These are phyloP conservation scores for Trichoderma sp. DNA, from an alignment of 2,329 filamentous ascomycete species.

Conservation along the genomic window DNA sequence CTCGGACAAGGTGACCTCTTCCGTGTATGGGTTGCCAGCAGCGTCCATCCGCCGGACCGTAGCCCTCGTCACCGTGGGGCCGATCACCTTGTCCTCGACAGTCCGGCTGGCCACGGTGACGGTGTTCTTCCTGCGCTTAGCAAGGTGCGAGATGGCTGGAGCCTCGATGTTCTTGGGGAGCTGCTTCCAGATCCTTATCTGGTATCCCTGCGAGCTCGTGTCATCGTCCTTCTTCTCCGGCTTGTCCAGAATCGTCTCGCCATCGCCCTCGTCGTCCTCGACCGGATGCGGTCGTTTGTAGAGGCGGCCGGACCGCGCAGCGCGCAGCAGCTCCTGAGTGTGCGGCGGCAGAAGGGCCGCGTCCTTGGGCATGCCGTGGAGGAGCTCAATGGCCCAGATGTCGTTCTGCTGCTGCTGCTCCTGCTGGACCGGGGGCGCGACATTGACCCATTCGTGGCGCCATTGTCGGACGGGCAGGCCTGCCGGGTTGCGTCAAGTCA, in stretches of 20 bases:
- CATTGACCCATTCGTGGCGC: conserved; percentile 69
- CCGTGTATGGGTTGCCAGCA: conserved; percentile 78
- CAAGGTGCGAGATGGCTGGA: conserved; percentile 56
- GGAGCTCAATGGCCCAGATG: conserved; percentile 74
- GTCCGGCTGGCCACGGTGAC: conserved; percentile 60
- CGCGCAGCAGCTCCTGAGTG: conserved; percentile 79
- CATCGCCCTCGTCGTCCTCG: conserved; percentile 62
- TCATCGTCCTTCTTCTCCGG: conserved; percentile 67
- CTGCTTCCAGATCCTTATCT: conserved; percentile 64
- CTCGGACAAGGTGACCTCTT: conserved; percentile 79
- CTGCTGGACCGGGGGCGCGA: conserved; percentile 66
- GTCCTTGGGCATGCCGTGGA: conserved; percentile 82
- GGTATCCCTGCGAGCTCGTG: conserved; percentile 55
- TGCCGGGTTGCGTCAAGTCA: conserved; percentile 59
- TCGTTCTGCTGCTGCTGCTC: conserved; percentile 67
- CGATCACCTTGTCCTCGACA: conserved; percentile 47
- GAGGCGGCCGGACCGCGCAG: conserved; percentile 74
- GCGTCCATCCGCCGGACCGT: conserved; percentile 79
- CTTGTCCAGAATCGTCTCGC: conserved; percentile 53
- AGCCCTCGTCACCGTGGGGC: conserved; percentile 70
- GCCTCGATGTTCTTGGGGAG: conserved; percentile 61
- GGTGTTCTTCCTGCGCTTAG: conserved; percentile 63
- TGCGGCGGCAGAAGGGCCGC: conserved; percentile 74
- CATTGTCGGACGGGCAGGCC: conserved; percentile 90
- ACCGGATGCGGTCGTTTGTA: conserved; percentile 70